phyloP scores from a whole-genome alignment of 202 grass and related monocot genomes.

The Hordeum pubiflorum region DNA sequence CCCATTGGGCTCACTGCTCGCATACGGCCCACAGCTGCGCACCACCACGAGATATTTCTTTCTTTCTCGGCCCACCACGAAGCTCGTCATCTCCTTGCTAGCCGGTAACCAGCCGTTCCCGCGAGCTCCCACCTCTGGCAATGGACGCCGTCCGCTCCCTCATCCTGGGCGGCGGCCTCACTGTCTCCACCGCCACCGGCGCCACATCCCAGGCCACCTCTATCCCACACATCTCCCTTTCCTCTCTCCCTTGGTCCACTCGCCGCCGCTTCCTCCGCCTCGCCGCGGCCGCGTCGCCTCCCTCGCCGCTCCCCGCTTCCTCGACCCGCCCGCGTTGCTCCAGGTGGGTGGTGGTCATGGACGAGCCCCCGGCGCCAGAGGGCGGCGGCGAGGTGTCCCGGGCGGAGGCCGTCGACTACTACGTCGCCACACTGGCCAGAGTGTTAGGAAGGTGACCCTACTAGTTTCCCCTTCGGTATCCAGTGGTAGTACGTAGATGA shows the following conservation, averaged over 20 bases:
- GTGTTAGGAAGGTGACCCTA: constrained; percentile 53
- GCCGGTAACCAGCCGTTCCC: background rate
- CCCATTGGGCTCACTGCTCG: background rate
- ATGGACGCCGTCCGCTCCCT: constrained; percentile 21
- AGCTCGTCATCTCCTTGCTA: background rate
- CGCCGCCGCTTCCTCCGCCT: constrained; percentile 2
- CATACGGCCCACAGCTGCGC: background rate
- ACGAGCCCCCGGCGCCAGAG: constrained; percentile 5
- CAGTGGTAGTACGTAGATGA: background rate
- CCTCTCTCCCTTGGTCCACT: background rate
- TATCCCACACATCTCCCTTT: background rate
- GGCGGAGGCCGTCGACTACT: constrained; percentile 64
- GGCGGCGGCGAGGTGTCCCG: constrained; percentile 32
- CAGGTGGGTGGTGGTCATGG: constrained; percentile 60
- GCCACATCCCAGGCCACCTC: background rate
- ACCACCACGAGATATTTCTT: background rate
- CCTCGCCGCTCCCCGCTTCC: background rate
- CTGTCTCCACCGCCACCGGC: background rate
- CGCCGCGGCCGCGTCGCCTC: constrained; percentile 1
- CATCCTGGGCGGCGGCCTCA: background rate
- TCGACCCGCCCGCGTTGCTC: constrained; percentile 1
- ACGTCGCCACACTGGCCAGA: constrained; percentile 47
- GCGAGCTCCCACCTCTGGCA: background rate
- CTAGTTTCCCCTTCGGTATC: background rate
- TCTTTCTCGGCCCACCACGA: background rate